Evolutionary conservation across 2,329 filamentous ascomycete genomes (phyloP).

Genomic region (Aspergillus sp.): DNA sequence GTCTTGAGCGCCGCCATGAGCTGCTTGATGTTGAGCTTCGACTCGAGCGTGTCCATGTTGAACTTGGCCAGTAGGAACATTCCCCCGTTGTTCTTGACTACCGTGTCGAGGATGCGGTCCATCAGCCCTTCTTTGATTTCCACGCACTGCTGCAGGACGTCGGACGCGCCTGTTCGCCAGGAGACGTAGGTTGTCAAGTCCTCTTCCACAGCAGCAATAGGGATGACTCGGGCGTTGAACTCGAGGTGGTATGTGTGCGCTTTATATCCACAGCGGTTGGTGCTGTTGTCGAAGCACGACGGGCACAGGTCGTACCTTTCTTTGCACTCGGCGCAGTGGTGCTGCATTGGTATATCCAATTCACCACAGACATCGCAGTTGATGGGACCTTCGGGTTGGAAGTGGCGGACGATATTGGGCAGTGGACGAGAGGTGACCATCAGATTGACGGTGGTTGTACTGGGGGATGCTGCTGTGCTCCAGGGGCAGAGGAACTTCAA

Average conservation of each 20-base stretch:
- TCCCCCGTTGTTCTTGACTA: constrained; percentile 3
- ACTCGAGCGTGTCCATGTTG: constrained; percentile 13
- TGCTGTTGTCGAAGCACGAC: background rate
- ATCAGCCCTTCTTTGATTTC: constrained; percentile 4
- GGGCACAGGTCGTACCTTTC: constrained; percentile 5
- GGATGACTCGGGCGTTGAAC: background rate
- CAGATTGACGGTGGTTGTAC: background rate
- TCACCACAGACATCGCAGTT: background rate
- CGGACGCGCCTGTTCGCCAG: constrained; percentile 2
- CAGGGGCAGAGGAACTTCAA: background rate
- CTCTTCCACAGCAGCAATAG: constrained; percentile 3
- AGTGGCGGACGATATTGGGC: constrained; percentile 3
- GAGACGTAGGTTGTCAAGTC: constrained; percentile 8
- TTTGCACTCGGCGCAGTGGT: constrained; percentile 1
- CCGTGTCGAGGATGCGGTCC: background rate
- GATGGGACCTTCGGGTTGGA: background rate
- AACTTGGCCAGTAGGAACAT: constrained; percentile 13
- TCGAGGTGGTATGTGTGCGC: background rate
- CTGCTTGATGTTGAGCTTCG: constrained; percentile 7
- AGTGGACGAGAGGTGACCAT: constrained; percentile 11
- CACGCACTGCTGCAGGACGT: constrained; percentile 5
- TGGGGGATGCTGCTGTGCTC: background rate
- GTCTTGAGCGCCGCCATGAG: background rate
- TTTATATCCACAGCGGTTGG: constrained; percentile 5
- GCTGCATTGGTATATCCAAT: background rate